These are phyloP conservation scores for Coemansia sp. DNA, from an alignment of 192 early-diverging fungal species.

Conservation along the genomic window DNA sequence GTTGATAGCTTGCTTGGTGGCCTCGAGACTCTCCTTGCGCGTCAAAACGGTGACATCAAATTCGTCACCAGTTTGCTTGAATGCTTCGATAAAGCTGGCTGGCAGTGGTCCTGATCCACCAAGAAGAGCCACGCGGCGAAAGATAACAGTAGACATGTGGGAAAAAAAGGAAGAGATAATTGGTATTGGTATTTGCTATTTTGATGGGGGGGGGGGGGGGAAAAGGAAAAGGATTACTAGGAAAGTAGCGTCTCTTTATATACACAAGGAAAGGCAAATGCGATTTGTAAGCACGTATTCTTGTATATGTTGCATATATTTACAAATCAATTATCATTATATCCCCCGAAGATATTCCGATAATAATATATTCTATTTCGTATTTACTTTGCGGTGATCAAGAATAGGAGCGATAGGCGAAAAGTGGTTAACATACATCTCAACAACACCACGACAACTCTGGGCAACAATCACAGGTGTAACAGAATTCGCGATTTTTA, in stretches of 20 bases:
- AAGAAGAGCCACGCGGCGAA: not conserved
- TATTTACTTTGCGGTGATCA: conserved; percentile 28
- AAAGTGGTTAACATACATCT: conserved; percentile 32
- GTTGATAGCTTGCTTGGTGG: not conserved
- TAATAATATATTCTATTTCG: too few species aligned
- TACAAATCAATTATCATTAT: too few species aligned
- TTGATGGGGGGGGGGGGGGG: too few species aligned
- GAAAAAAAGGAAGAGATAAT: not conserved
- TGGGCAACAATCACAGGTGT: not conserved
- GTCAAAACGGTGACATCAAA: not conserved
- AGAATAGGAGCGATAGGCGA: conserved; percentile 39
- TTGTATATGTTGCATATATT: too few species aligned
- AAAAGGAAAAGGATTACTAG: too few species aligned
- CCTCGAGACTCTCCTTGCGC: not conserved
- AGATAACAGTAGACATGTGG: not conserved
- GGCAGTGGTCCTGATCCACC: not conserved
- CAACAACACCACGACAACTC: conserved; percentile 17
- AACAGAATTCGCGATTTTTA: not conserved
- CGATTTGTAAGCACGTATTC: too few species aligned
- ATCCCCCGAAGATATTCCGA: too few species aligned
- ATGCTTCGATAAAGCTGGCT: not conserved
- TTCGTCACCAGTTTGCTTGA: not conserved
- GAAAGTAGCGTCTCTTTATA: too few species aligned
- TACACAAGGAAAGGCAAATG: too few species aligned
- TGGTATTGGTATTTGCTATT: too few species aligned